phyloP scores from a whole-genome alignment of 257 asterid genomes.

The Leptodermis oblonga region DNA sequence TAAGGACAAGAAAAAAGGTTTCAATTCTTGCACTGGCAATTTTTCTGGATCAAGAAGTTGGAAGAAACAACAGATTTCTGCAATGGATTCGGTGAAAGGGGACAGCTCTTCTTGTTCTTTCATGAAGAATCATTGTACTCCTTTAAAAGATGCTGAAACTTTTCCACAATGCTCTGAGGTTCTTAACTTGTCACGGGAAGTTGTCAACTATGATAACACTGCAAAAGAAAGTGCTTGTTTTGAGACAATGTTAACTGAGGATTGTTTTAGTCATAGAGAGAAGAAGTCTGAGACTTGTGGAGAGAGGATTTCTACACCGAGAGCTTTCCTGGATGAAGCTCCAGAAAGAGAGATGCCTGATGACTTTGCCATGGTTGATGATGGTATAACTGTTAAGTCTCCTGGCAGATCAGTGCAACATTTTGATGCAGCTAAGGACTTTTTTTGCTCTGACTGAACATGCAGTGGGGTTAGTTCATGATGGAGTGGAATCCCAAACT shows the following conservation, averaged over 20 bases:
- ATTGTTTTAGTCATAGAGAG: no score
- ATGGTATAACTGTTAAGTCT: slow-evolving; percentile 22
- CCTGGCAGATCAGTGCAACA: slow-evolving; percentile 30
- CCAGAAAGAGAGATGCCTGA: slow-evolving; percentile 25
- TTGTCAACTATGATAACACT: slow-evolving; percentile 23
- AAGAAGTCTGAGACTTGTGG: slow-evolving; percentile 13
- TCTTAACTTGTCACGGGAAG: slow-evolving; percentile 29
- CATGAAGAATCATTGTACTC: slow-evolving; percentile 19
- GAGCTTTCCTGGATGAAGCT: slow-evolving; percentile 21
- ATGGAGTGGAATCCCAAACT: slow-evolving; percentile 34
- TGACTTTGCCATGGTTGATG: slow-evolving; percentile 30
- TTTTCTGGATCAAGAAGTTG: slow-evolving; percentile 27
- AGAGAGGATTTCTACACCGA: slow-evolving; percentile 23
- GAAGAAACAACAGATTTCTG: slow-evolving; percentile 26
- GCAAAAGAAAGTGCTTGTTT: slow-evolving; percentile 24
- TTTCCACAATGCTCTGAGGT: slow-evolving; percentile 15
- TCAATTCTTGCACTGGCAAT: slow-evolving; percentile 21
- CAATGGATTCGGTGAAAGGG: slow-evolving; percentile 28
- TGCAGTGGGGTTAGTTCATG: slow-evolving; percentile 27
- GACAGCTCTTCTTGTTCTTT: slow-evolving; percentile 25
- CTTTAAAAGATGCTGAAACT: background rate
- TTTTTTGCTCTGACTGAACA: no score
- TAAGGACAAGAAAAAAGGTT: slow-evolving; percentile 24
- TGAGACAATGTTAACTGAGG: slow-evolving; percentile 34
- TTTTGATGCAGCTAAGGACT: slow-evolving; percentile 27